Percentiles rank a stretch among this genome's conserved stretches.
Conservation (phyloP, 306 rosid genomes). For the Lagenaria siceraria region DNA sequence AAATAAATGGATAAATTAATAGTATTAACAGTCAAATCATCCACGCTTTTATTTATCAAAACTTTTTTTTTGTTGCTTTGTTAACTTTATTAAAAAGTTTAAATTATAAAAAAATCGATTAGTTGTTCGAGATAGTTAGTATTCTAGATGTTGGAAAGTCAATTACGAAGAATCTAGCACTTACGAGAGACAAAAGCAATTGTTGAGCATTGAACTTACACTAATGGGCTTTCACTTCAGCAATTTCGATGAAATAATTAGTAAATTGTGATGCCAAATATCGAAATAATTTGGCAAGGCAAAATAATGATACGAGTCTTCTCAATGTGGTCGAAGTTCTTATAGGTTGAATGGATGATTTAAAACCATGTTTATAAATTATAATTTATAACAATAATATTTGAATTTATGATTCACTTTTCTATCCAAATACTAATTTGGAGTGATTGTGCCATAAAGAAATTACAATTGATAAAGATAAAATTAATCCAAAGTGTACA, state of each 20-base stretch:
- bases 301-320: too few relatives aligned
- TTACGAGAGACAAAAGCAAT: background rate
- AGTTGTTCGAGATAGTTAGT: background rate
- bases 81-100: background rate
- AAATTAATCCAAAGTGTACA: background rate
- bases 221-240: too few relatives aligned
- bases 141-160: background rate
- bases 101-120: background rate
- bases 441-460: background rate
- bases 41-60: background rate
- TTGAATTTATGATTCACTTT: background rate
- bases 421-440: background rate
- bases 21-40: background rate
- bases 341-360: too few relatives aligned
- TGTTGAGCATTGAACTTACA: background rate
- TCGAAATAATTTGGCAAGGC: background rate
- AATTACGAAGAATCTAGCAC: background rate
- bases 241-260: background rate
- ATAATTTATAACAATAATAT: background rate
- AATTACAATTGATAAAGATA: background rate
- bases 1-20: background rate
- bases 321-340: too few relatives aligned
- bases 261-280: background rate
- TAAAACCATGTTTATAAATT: too few relatives aligned
- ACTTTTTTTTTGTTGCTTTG: background rate